Base-by-base conservation (phyloP, 2,329 filamentous ascomycete species). In the Fusarium domesticum region DNA sequence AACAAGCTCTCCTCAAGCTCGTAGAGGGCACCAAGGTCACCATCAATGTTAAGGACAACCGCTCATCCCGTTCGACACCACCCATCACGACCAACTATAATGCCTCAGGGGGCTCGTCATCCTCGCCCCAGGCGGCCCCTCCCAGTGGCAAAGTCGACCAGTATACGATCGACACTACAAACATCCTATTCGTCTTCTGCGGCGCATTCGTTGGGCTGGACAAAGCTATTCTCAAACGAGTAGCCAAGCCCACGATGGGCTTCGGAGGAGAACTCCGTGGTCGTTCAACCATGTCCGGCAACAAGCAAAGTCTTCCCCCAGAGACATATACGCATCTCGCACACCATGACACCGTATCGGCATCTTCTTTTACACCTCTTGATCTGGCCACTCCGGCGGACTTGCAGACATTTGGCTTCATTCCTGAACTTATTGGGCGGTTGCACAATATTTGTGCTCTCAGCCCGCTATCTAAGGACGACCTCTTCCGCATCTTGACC, bases 181-280 rank as follows among this genome's bases (percentile, higher is more conserved):
- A 97, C 58, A 97, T 98, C 47, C 78, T 98, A 19, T 98, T 98
- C 69, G 90, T 98, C 33, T 96, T 93, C 65, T 95, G 91, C 11
- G 93, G 93, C 15, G 93, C 93, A 15, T 98, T 98, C 63, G 87
- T 95, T 28, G 92, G 91, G 2, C 75, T 97, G 1, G 89, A 96
- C 60, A 96, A 95, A 64, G 79, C 86, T 25, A 81, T 98, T 37
- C 75, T 95, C 47, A 86, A 90, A 46, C 84, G 93, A n/a, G 85
- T 97, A 35, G 85, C 89, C 11, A 89, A 87, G 61, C 78, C 80
- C 0, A 87, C 88, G 3, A 92, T 98, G 56, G 93, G 93, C 1
- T 98, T 98, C 59, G 91, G 91, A 5, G 90, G 91, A 4, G 83
- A 86, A 17, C 80, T 97, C 15, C 83, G 87, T 12, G 70, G 71